Evolutionary conservation across 805 yeast genomes (phyloP).

Genomic region (Candida jianshihensis): DNA sequence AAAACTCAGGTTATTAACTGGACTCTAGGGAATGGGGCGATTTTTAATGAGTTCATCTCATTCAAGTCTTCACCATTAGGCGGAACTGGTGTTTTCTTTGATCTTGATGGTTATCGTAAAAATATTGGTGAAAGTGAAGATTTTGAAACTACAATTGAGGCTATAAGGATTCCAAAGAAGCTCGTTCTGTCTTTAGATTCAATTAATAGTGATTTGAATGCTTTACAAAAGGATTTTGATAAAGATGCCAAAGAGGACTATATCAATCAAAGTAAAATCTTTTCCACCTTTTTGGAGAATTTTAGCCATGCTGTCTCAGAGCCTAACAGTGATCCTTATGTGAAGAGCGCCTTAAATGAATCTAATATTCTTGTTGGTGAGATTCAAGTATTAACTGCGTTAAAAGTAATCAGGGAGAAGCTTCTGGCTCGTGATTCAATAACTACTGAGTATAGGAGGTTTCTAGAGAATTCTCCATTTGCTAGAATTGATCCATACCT

Average conservation of each 20-base stretch:
- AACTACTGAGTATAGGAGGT: constrained; percentile 4
- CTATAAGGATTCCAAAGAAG: constrained; percentile 32
- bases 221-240: constrained; percentile 14
- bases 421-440: constrained; percentile 1
- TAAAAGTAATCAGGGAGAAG: constrained; percentile 12
- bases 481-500: constrained; percentile 25
- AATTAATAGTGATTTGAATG: constrained; percentile 15
- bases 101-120: constrained; percentile 1
- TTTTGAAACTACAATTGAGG: constrained; percentile 18
- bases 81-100: constrained; percentile 32
- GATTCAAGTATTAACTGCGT: constrained; percentile 13
- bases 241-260: constrained; percentile 1
- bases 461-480: constrained; percentile 18
- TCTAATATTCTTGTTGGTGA: constrained; percentile 23
- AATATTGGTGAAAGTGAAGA: constrained; percentile 4
- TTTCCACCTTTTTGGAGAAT: constrained; percentile 15
- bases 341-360: constrained; percentile 18
- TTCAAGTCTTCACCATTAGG: constrained; percentile 22
- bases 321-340: constrained; percentile 16
- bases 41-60: constrained; percentile 6
- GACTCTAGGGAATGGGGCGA: constrained; percentile 7
- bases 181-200: constrained; percentile 27
- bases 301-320: constrained; percentile 12
- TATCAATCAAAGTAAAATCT: constrained; percentile 12
- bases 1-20: constrained; percentile 10